Conservation (phyloP, 257 asterid species). For the Haberlea rhodopensis region DNA sequence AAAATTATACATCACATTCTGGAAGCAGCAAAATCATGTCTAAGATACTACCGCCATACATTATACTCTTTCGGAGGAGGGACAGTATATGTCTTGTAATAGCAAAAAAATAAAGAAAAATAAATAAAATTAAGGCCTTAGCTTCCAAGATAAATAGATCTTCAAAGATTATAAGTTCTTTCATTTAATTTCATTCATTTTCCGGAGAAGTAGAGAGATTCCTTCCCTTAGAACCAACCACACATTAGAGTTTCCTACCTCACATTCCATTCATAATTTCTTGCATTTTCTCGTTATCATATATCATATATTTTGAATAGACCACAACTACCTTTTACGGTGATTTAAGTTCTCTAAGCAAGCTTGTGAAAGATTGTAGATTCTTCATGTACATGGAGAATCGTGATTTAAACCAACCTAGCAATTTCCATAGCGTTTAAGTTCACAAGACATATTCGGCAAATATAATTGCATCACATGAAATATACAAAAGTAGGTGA, state of each 20-base stretch:
- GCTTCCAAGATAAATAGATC: background rate
- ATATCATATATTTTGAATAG: too few species aligned
- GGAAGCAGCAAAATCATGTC: conserved; percentile 3
- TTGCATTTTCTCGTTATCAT: background rate
- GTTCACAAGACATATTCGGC: background rate
- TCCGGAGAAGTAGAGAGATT: background rate
- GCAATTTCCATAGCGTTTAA: too few species aligned
- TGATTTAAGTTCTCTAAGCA: background rate
- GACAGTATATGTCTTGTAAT: background rate
- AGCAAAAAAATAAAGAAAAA: background rate
- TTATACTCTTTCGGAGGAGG: background rate
- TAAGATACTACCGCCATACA: background rate
- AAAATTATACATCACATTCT: conserved; percentile 8
- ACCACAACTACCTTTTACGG: background rate
- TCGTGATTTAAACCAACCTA: too few species aligned
- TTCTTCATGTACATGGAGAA: too few species aligned
- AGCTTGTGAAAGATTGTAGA: too few species aligned
- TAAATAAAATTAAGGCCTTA: background rate
- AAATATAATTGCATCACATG: background rate
- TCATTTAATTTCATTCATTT: background rate
- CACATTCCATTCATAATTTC: background rate
- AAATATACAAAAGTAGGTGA: background rate
- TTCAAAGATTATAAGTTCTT: too few species aligned
- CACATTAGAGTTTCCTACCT: background rate
- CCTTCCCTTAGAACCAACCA: background rate